Conservation (phyloP, 2,329 filamentous ascomycete species). For the Dothistroma pini region DNA sequence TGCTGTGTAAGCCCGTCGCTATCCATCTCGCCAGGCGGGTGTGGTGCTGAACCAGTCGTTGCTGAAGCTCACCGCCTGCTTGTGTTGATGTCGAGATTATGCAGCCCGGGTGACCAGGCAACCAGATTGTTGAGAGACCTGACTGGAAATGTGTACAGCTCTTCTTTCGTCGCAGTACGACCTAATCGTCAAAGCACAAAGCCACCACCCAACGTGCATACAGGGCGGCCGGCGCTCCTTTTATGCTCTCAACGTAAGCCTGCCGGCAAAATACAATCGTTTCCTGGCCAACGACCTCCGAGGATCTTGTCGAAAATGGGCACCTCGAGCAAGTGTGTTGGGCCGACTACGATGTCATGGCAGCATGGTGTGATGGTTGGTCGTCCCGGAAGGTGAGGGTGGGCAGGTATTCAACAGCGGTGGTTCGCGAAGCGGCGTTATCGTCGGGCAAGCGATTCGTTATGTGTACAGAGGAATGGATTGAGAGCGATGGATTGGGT, state of each 20-base stretch:
- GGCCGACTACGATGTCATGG: background rate
- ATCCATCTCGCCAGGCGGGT: constrained; percentile 15
- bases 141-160: background rate
- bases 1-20: constrained; percentile 52
- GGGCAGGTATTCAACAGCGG: background rate
- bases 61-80: background rate
- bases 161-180: background rate
- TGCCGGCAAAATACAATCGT: background rate
- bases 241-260: background rate
- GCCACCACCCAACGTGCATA: background rate
- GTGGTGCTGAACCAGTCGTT: background rate
- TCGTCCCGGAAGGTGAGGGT: background rate
- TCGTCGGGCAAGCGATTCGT: background rate
- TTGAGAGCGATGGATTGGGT: background rate
- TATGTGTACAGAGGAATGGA: background rate
- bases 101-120: background rate
- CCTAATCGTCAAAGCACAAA: background rate
- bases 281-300: background rate
- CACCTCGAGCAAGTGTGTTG: background rate
- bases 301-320: background rate
- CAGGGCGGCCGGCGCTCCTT: background rate
- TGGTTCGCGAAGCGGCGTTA: background rate
- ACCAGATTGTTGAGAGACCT: background rate
- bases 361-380: background rate
- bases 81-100: background rate